Conservation (phyloP, 805 yeast species). For the Barnettozyma wickerhamii region DNA sequence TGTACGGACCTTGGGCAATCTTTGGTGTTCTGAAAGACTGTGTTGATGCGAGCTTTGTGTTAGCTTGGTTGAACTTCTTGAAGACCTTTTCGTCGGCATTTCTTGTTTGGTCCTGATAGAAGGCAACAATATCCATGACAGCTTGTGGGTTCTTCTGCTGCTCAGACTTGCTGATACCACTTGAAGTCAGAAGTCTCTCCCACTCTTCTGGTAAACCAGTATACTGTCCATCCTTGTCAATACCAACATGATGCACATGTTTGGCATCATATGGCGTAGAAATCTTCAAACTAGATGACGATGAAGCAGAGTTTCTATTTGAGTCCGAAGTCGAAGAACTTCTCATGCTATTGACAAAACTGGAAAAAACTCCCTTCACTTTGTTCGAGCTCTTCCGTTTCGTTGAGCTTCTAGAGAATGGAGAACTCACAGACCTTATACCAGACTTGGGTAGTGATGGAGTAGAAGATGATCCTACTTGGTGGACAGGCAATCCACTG, state of each 20-base stretch:
- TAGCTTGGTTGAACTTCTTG: conserved; percentile 33
- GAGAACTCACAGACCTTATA: conserved; percentile 23
- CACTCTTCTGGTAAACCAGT: conserved; percentile 93
- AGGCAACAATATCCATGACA: conserved; percentile 85
- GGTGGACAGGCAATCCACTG: neutral
- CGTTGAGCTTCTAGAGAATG: conserved; percentile 16
- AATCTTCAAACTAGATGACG: conserved; percentile 42
- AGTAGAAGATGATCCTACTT: conserved; percentile 11
- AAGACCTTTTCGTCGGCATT: conserved; percentile 38
- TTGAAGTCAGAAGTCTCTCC: conserved; percentile 76
- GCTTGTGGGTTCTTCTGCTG: conserved; percentile 92
- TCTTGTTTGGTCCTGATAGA: conserved; percentile 61
- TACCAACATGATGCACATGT: conserved; percentile 91
- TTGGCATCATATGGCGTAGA: conserved; percentile 91
- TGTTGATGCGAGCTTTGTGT: conserved; percentile 24
- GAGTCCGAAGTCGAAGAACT: conserved; percentile 29
- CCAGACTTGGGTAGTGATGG: conserved; percentile 14
- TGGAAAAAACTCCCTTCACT: conserved; percentile 56
- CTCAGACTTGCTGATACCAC: conserved; percentile 85
- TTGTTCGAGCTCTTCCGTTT: conserved; percentile 43
- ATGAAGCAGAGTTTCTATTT: conserved; percentile 11
- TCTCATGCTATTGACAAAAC: conserved; percentile 41
- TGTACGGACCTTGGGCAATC: conserved; percentile 16
- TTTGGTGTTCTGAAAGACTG: conserved; percentile 33
- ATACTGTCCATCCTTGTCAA: conserved; percentile 79